These are phyloP conservation scores for Rutstroemia sp. DNA, from an alignment of 2,329 filamentous ascomycete species.

Conservation along the genomic window DNA sequence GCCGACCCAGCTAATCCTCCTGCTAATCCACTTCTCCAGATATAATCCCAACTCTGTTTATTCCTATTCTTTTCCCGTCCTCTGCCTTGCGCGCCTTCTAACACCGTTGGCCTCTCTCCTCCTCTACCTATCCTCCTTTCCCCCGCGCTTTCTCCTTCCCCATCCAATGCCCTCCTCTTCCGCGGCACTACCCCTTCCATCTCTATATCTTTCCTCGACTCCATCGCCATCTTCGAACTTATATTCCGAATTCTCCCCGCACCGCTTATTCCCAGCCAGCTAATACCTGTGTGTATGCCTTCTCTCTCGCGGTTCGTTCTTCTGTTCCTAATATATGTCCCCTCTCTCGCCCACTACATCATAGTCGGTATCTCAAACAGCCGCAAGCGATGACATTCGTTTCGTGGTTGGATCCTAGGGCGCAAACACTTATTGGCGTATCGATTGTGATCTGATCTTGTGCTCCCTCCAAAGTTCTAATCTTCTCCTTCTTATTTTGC, in stretches of 20 bases:
- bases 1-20: conserved; percentile 89
- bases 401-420: too few relatives aligned
- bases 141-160: not conserved
- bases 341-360: too few relatives aligned
- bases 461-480: too few relatives aligned
- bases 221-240: conserved; percentile 1
- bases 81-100: not conserved
- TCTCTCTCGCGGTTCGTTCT: too few relatives aligned
- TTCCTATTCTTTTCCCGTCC: conserved; percentile 27
- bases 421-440: too few relatives aligned
- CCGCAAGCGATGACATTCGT: too few relatives aligned
- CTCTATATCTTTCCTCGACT: not conserved
- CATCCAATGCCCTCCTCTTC: conserved; percentile 45
- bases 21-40: conserved; percentile 75
- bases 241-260: not conserved
- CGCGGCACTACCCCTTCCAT: conserved; percentile 39
- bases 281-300: too few relatives aligned
- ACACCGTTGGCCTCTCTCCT: not conserved
- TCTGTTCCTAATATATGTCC: too few relatives aligned
- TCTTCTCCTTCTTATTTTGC: too few relatives aligned
- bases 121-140: not conserved
- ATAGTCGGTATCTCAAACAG: too few relatives aligned
- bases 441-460: too few relatives aligned
- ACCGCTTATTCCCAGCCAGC: too few relatives aligned
- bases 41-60: conserved; percentile 74